Base-by-base conservation (phyloP, 176 grass and related monocot genomes). In the Lolium perenne region DNA sequence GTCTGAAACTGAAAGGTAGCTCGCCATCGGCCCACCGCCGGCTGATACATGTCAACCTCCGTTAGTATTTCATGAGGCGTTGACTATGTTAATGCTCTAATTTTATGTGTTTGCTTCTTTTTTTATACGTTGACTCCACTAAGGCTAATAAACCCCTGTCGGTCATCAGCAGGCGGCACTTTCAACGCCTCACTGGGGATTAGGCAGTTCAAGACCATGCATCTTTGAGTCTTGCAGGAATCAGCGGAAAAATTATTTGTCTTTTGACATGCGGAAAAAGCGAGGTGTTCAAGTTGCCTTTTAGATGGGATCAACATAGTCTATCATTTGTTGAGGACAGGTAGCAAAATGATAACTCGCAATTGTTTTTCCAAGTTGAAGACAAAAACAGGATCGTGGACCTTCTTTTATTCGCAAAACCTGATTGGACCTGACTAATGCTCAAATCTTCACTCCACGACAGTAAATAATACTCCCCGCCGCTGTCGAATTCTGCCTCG, bases 131-230 rank as follows among this genome's bases (percentile, higher is more conserved):
- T 91, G 86, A 91, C 85, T 71, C 70, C 11, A 43, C 38, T 23
- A 43, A 18, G 79, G 76, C 38, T 7, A 10, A 10, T 71, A 82
- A 91, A 81, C 2, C 49, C 7, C 49, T 5, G 69, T 57, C 67
- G 40, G 46, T 38, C 15, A 5, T 38, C 15, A 5, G 41, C 41
- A 45, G 6, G 5, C 41, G 41, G 69, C 23, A 6, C 12, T 38
- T 77, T 87, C 89, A 87, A 87, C 85, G 85, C 85, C 76, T 46
- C n/a, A 49, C 55, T 62, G 38, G 48, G 18, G 69, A 79, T 76
- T 62, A 63, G 21, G 67, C 35, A 60, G 68, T 16, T 76, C 50
- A 61, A 84, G 59, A 50, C 76, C 26, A 29, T 29, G 26, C 76
- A 84, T 76, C 69, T 45, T 45, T 45, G 7, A 45, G 41, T 45